Base-by-base conservation (phyloP, 805 yeast species). In the Zygoascus bituminiphila region DNA sequence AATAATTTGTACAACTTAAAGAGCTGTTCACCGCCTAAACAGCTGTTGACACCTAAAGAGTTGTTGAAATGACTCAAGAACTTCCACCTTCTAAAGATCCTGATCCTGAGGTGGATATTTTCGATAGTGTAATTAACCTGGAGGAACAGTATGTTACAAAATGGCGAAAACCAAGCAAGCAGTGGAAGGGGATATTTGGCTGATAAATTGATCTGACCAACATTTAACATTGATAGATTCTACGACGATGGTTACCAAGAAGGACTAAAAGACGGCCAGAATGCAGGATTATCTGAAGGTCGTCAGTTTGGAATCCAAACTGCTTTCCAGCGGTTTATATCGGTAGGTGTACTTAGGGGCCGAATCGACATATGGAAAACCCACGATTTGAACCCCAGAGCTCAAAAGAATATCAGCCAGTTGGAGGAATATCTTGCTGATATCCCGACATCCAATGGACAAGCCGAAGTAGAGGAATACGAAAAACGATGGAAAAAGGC, bases 241-340 rank as follows among this genome's bases (percentile, higher is more conserved):
- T 88, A 86, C 60, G 62, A 74, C 5, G 78, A 78, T 51, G 96
- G 97, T 1, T 84, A 65, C 60, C 57, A 66, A 44, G 93, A 86
- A 52, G 98, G 96, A 1, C 74, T 74, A 36, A 64, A 67, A 4
- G 82, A 76, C 45, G 84, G 88, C 0, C 67, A 78, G 0, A 63
- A 62, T 43, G 75, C 79, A 39, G 88, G 88, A 43, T 71, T 66
- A 45, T 54, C 71, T 1, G 96, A 88, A 61, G 97, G 96, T 1
- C 83, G 82, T 59, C 88, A 86, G 59, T 81, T 79, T 55, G 98
- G 98, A 0, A 72, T 73, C 47, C 65, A 67, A 47, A 59, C 71
- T 17, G 69, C 72, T 26, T 65, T 62, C 55, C 63, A 65, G 54
- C 50, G 67, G 22, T 60, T 77, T 57, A 55, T 86, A 1, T 60